Conservation (phyloP, 108 stramenopile genomes). For the Nitzschia inconspicua region DNA sequence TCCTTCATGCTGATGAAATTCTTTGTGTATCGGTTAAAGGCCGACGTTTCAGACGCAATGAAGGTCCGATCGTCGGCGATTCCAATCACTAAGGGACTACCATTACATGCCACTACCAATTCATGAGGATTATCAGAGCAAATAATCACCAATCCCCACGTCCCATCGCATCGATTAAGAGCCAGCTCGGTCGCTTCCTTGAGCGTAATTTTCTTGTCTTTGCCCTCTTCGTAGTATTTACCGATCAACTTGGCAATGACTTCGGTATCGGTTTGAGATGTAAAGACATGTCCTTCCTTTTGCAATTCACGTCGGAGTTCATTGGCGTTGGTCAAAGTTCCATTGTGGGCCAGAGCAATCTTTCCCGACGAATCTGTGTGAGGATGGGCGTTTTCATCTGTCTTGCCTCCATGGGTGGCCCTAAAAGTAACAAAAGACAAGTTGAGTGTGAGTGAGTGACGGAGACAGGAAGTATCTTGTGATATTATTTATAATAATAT, state of each 20-base stretch:
- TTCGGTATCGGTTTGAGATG: constrained; percentile 97
- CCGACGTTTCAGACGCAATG: constrained; percentile 96
- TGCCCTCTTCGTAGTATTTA: constrained; percentile 52
- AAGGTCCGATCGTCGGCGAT: constrained; percentile 89
- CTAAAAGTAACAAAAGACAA: not conserved
- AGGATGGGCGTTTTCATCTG: constrained; percentile 98
- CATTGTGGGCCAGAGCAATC: constrained; percentile 99
- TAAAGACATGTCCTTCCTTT: constrained; percentile 79
- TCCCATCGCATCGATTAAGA: constrained; percentile 85
- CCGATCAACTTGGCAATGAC: constrained; percentile 97
- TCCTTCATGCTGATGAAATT: constrained; percentile 98
- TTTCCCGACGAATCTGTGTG: constrained; percentile 92
- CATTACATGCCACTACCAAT: constrained; percentile 96
- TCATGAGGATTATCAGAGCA: constrained; percentile 83
- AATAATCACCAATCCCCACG: constrained; percentile 93
- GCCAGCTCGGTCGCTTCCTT: constrained; percentile 89
- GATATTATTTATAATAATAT: too few relatives aligned
- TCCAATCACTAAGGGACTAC: constrained; percentile 97
- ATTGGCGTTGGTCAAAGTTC: constrained; percentile 95
- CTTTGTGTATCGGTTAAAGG: constrained; percentile 97
- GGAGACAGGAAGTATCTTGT: too few relatives aligned
- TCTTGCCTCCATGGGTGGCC: constrained; percentile 98
- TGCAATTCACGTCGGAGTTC: constrained; percentile 87
- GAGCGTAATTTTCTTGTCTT: constrained; percentile 27
- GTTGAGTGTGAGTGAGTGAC: not conserved